Evolutionary conservation across 1,139 yeast genomes (phyloP).

Genomic region (Saccharomyces hybrid): DNA sequence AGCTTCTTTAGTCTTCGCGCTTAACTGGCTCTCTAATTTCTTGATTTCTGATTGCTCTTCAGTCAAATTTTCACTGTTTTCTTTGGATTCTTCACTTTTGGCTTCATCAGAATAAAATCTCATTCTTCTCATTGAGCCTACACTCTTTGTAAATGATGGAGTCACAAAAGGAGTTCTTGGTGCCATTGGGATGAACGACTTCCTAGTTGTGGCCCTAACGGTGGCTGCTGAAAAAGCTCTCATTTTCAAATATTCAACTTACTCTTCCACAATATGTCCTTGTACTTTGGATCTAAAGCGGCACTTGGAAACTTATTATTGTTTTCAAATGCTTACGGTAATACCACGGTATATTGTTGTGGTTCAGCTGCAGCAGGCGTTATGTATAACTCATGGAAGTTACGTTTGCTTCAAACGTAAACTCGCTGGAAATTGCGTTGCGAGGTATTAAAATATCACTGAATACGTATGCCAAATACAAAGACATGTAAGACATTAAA

Average conservation of each 20-base stretch:
- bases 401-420: background rate
- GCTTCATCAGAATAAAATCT: slow-evolving; percentile 23
- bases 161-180: background rate
- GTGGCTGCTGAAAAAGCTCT: slow-evolving; percentile 7
- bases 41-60: slow-evolving; percentile 26
- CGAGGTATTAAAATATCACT: background rate
- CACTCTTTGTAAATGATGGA: background rate
- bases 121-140: background rate
- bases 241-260: slow-evolving; percentile 3
- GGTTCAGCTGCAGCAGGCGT: background rate
- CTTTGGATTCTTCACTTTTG: slow-evolving; percentile 8
- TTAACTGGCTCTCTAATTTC: slow-evolving; percentile 48
- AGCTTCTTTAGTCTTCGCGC: slow-evolving; percentile 66
- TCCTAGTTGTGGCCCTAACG: background rate
- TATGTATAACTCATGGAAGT: background rate
- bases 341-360: background rate
- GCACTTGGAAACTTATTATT: background rate
- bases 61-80: slow-evolving; percentile 9
- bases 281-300: background rate
- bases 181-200: background rate
- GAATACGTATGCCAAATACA: background rate
- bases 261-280: background rate
- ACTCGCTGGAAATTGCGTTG: background rate
- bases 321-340: background rate
- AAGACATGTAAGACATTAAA: background rate